phyloP scores from a whole-genome alignment of 2,329 filamentous ascomycete species.

The Remersonia thermophila region DNA sequence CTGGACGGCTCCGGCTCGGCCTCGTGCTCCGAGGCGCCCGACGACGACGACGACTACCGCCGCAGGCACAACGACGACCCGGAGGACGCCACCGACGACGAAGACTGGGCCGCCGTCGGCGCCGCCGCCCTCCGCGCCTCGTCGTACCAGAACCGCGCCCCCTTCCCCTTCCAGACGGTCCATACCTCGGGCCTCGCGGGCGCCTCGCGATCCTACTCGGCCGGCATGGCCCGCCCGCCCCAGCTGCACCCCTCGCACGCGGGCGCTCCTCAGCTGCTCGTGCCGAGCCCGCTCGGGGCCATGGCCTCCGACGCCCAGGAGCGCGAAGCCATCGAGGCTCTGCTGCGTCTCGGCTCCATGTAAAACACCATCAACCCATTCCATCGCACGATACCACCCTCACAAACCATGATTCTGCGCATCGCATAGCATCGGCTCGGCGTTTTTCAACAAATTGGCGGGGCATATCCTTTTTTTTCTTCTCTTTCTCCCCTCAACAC shows the following conservation, averaged over 20 bases:
- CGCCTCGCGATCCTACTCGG: conserved; percentile 36
- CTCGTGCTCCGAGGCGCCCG: conserved; percentile 64
- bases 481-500: background rate
- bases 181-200: conserved; percentile 31
- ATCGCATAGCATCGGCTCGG: conserved; percentile 24
- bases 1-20: conserved; percentile 57
- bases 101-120: conserved; percentile 87
- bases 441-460: conserved; percentile 30
- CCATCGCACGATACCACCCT: conserved; percentile 25
- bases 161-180: conserved; percentile 36
- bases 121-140: conserved; percentile 67
- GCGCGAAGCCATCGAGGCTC: conserved; percentile 69
- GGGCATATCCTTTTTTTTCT: conserved; percentile 4
- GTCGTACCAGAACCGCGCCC: conserved; percentile 48
- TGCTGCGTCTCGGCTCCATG: conserved; percentile 70
- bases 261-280: too few relatives aligned
- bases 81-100: conserved; percentile 82
- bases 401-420: conserved; percentile 16
- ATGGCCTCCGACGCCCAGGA: conserved; percentile 55
- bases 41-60: conserved; percentile 48
- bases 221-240: conserved; percentile 42
- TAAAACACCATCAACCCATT: conserved; percentile 33
- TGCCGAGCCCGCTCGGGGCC: conserved; percentile 28
- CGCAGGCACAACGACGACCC: conserved; percentile 59
- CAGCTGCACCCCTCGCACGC: conserved; percentile 29